Evolutionary conservation across 106 monocot species (phyloP), one percentile per base, ranked within the genome.

Genomic region (Triglochin maritima): DNA sequence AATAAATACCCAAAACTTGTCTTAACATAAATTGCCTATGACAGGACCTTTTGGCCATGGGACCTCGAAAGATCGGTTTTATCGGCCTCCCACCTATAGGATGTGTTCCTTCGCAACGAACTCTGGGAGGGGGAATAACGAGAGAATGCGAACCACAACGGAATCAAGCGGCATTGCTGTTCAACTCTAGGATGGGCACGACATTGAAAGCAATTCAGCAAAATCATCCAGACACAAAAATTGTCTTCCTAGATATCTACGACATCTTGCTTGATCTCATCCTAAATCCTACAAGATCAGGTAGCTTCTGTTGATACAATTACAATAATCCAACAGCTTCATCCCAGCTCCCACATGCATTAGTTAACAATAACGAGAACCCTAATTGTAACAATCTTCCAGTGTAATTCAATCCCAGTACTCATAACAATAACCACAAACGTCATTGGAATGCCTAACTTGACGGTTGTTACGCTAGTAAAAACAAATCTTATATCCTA

Each of bases 101-200:
- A 46, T 94, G 89, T 46, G 17, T 94, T 13, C 89, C 93, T 43
- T 76, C 80, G 3, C 82, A 86, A 61, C 78, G 86, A 67, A 89
- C 89, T 12, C 17, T 81, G 9, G 76, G 70, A 4, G 89, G 89
- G 29, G 86, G 86, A 4, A 45, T 77, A 6, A 49, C 67, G 7
- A 76, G 86, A 69, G 64, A 78, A 2, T 89, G 89, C 45, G 71
- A 56, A 2, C 6, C 72, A 10, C n/a, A 6, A 3, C 78, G 72
- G 9, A 94, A 86, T 62, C 50, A 86, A 45, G 80, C 84, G 4
- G 79, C 93, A 46, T 15, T 43, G 8, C 4, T 74, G 45, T 82
- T 53, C 56, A 94, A 94, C 71, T 60, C 76, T 3, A 42, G 53
- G 59, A 16, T 76, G 43, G 2, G 4, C 46, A 5, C 3, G 11